These are phyloP conservation scores for Annulohypoxylon moriforme DNA, from an alignment of 495 filamentous ascomycete species.

Conservation along the genomic window DNA sequence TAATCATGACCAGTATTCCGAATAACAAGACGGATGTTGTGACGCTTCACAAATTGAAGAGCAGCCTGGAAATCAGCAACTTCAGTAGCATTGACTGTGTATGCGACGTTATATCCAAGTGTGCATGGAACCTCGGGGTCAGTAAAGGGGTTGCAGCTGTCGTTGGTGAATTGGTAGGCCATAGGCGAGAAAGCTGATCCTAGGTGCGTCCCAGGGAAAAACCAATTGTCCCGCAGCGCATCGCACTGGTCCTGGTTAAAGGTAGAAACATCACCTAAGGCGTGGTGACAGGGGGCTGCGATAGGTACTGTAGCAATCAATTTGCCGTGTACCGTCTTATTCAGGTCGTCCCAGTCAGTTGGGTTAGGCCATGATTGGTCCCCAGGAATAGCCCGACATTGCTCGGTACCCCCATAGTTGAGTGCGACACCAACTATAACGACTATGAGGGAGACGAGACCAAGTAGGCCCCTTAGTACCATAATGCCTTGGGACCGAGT, in stretches of 20 bases:
- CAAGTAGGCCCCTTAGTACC: not conserved
- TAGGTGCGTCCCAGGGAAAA: constrained; percentile 41
- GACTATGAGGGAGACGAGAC: not conserved
- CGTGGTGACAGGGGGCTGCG: constrained; percentile 57
- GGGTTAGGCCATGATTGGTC: constrained; percentile 61
- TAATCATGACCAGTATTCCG: constrained; percentile 61
- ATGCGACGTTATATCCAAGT: constrained; percentile 67
- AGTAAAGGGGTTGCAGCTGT: constrained; percentile 29
- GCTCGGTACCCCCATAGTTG: not conserved
- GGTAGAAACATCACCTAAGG: not conserved
- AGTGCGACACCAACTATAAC: not conserved
- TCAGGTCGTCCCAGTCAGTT: constrained; percentile 52
- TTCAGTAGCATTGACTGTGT: constrained; percentile 61
- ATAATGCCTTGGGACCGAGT: not conserved
- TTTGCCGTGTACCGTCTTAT: constrained; percentile 52
- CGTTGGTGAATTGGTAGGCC: constrained; percentile 25
- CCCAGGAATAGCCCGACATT: constrained; percentile 54
- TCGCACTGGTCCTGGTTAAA: constrained; percentile 34
- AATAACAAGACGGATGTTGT: constrained; percentile 60
- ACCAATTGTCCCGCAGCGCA: constrained; percentile 32
- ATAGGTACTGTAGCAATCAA: constrained; percentile 61
- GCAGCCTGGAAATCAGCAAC: constrained; percentile 55
- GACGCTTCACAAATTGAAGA: constrained; percentile 58
- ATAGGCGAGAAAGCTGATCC: constrained; percentile 20
- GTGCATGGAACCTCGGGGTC: constrained; percentile 55